Conservation (phyloP, 768 basidiomycete species). For the Tulasnella sp. region DNA sequence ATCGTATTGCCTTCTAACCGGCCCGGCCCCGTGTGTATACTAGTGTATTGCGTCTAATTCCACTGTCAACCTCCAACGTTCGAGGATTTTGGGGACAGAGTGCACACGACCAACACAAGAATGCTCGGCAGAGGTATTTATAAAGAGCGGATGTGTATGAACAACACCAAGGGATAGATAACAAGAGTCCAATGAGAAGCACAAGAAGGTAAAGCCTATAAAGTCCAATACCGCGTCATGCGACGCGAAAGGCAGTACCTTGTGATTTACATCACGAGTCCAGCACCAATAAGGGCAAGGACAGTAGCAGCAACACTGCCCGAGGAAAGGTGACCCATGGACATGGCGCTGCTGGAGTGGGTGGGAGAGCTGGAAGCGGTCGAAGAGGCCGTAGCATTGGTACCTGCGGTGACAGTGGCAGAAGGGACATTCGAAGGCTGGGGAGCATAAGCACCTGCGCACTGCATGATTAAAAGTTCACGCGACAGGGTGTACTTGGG, state of each 20-base stretch:
- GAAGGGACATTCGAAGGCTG: conserved; percentile 10
- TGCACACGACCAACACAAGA: neutral
- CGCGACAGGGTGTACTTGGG: neutral
- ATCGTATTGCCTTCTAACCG: conserved; percentile 60
- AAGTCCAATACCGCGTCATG: no score
- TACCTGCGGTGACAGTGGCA: conserved; percentile 5
- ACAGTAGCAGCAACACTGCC: neutral
- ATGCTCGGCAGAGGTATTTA: neutral
- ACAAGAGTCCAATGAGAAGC: conserved; percentile 6
- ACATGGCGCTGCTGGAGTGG: neutral
- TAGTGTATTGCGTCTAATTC: neutral
- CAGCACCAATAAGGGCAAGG: conserved; percentile 8
- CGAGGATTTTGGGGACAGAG: neutral
- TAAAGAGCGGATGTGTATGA: neutral
- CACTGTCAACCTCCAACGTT: no score
- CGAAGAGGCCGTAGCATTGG: neutral
- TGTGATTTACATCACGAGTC: conserved; percentile 7
- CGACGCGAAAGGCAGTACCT: no score
- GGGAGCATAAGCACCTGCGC: conserved; percentile 13
- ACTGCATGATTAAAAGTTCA: neutral
- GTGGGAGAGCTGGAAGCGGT: neutral
- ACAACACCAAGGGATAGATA: neutral
- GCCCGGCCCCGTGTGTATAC: no score
- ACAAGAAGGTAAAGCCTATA: no score
- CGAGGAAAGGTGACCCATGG: neutral